Conservation (phyloP, 352 stramenopile species). For the Thraustotheca clavata region DNA sequence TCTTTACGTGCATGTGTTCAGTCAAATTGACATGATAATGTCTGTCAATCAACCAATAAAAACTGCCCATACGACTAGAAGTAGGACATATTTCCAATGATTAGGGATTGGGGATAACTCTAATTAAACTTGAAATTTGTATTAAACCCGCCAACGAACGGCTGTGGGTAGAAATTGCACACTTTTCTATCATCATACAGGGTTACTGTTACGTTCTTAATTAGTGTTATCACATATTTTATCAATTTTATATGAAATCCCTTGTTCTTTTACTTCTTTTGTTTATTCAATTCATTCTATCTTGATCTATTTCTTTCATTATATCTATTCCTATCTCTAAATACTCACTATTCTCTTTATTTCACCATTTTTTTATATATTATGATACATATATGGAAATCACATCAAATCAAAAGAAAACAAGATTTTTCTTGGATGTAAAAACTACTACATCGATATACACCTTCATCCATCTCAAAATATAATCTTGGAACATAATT, state of each 20-base stretch:
- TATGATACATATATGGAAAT: too few species aligned
- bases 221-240: not conserved
- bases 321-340: too few species aligned
- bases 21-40: conserved; percentile 8
- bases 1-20: not conserved
- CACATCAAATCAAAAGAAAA: too few species aligned
- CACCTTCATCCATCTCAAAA: not conserved
- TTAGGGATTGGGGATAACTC: conserved; percentile 7
- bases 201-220: not conserved
- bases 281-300: too few species aligned
- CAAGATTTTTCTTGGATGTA: not conserved
- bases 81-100: not conserved
- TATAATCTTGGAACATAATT: not conserved
- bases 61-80: not conserved
- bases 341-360: too few species aligned
- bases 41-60: not conserved
- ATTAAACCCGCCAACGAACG: too few species aligned
- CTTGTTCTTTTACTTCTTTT: too few species aligned
- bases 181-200: conserved; percentile 1
- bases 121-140: not conserved
- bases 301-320: too few species aligned
- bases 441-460: not conserved
- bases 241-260: too few species aligned
- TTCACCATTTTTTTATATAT: too few species aligned
- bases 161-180: too few species aligned